A percentile compares a stretch with the other conserved stretches of the same genome.
These are phyloP conservation scores for Chaetomium globosum DNA, from an alignment of 2,329 filamentous ascomycete species.

Conservation along the genomic window DNA sequence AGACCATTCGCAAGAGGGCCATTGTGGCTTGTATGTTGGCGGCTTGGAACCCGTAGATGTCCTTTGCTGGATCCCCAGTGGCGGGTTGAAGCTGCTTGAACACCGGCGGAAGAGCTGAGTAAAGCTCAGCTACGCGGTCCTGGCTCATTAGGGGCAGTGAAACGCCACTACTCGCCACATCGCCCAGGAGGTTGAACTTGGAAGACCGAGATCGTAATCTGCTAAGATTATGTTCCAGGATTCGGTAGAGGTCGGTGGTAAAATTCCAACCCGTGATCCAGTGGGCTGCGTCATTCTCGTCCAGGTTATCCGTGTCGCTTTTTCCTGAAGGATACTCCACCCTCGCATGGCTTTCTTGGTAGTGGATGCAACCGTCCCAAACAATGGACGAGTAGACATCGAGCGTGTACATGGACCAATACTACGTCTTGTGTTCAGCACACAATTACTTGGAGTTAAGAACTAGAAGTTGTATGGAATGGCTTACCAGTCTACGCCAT, in stretches of 20 bases:
- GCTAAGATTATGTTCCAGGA: slow-evolving; percentile 19
- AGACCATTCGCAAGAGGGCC: slow-evolving; percentile 21
- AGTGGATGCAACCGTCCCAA: slow-evolving; percentile 22
- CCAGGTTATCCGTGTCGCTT: slow-evolving; percentile 9
- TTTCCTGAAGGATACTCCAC: slow-evolving; percentile 19
- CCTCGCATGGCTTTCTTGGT: slow-evolving; percentile 20
- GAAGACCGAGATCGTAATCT: slow-evolving; percentile 19
- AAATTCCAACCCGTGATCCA: slow-evolving; percentile 21
- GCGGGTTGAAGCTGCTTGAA: slow-evolving; percentile 21
- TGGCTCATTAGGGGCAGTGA: slow-evolving; percentile 9
- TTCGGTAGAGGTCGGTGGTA: slow-evolving; percentile 22
- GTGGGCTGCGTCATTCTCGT: background rate
- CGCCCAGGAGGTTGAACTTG: slow-evolving; percentile 13
- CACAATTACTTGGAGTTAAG: no score
- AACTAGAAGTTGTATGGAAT: background rate
- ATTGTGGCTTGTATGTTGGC: slow-evolving; percentile 24
- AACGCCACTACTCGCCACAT: slow-evolving; percentile 3
- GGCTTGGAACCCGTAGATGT: slow-evolving; percentile 23
- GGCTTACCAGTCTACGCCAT: slow-evolving; percentile 19
- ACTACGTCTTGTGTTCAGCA: background rate
- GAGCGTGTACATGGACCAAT: slow-evolving; percentile 23
- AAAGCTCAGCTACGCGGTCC: slow-evolving; percentile 16
- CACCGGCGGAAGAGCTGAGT: slow-evolving; percentile 11
- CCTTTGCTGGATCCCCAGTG: slow-evolving; percentile 14
- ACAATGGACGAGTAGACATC: slow-evolving; percentile 23